A percentile compares a stretch with the other conserved stretches of the same genome.
Conservation (phyloP, 495 filamentous ascomycete species). For the Tuber umbilicatum region DNA sequence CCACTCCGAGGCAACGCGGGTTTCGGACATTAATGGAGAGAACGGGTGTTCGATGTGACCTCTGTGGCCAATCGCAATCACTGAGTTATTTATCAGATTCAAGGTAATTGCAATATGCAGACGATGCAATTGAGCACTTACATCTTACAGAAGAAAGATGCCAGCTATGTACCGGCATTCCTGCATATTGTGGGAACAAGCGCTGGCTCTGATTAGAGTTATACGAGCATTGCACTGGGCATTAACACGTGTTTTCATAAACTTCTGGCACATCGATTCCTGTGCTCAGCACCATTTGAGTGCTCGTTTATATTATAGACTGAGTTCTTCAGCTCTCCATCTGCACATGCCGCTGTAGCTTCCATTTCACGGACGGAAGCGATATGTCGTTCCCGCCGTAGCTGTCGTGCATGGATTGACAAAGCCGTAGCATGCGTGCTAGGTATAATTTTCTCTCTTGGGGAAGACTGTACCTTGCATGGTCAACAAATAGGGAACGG, state of each 20-base stretch:
- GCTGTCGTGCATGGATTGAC: not conserved
- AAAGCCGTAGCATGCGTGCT: not conserved
- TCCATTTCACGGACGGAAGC: not conserved
- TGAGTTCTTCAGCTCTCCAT: not conserved
- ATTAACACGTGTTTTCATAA: not conserved
- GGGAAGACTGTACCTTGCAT: not conserved
- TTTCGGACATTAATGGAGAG: not conserved
- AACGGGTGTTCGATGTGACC: not conserved
- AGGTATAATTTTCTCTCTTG: not conserved
- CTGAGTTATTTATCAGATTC: not conserved
- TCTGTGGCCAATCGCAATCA: not conserved
- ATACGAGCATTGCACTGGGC: not conserved
- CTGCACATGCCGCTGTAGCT: not conserved
- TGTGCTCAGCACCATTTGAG: not conserved
- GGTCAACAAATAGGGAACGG: not conserved
- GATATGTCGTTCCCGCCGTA: not conserved
- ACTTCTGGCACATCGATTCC: not conserved
- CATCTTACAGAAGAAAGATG: not conserved
- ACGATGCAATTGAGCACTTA: not conserved
- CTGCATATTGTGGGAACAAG: not conserved
- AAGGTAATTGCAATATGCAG: not conserved
- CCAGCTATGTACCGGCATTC: not conserved
- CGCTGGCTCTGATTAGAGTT: not conserved
- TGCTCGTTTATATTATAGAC: not conserved
- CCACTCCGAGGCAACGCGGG: not conserved